Percentiles rank a stretch among this genome's conserved stretches.
Conservation (phyloP, 2,329 filamentous ascomycete genomes). For the Trichoderma afroharzianum region DNA sequence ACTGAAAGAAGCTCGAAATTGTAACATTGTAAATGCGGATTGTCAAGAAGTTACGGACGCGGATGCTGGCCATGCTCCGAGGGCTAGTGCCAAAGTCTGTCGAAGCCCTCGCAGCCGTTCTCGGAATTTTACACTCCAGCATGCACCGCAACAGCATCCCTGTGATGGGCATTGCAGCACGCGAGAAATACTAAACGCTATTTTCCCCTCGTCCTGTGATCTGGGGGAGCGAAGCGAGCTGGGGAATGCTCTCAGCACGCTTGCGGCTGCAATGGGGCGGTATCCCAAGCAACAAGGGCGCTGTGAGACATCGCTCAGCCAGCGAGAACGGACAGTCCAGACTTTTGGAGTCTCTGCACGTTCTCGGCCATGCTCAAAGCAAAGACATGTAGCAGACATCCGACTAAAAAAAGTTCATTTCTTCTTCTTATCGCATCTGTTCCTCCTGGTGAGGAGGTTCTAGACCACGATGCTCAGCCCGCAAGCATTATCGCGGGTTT, state of each 20-base stretch:
- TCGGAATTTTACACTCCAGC: neutral
- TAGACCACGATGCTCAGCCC: neutral
- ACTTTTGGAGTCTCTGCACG: neutral
- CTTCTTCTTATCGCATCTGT: neutral
- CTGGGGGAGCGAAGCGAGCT: neutral
- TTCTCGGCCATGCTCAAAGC: conserved; percentile 13
- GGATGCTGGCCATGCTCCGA: neutral
- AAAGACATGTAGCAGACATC: neutral
- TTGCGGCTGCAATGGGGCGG: conserved; percentile 2
- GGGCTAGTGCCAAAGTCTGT: neutral
- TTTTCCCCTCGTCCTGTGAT: neutral
- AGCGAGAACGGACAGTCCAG: conserved; percentile 5
- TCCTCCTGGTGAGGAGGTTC: neutral
- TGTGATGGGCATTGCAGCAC: neutral
- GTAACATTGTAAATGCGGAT: neutral
- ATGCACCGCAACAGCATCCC: neutral
- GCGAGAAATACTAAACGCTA: neutral
- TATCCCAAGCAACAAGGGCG: conserved; percentile 15
- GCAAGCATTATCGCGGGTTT: neutral
- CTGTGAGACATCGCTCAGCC: conserved; percentile 11
- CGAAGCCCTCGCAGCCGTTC: conserved; percentile 1
- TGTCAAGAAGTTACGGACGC: neutral
- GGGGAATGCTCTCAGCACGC: conserved; percentile 11
- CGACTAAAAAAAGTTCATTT: neutral
- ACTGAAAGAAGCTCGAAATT: neutral